Evolutionary conservation across 768 basidiomycete species (phyloP).

Genomic region (Phylloporus sp.): DNA sequence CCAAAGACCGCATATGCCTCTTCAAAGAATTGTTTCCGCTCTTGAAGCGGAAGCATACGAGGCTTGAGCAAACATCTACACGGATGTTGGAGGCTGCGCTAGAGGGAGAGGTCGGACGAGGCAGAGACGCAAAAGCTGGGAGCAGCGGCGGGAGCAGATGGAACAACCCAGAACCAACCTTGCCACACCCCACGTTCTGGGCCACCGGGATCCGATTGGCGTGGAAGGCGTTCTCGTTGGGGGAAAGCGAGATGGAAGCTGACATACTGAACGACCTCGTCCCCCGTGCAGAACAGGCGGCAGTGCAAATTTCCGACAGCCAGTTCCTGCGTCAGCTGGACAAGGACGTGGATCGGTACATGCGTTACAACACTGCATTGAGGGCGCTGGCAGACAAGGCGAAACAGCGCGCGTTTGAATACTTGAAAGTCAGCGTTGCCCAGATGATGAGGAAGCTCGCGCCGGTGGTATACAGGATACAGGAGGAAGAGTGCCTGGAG

Average conservation of each 20-base stretch:
- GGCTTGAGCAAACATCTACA: background rate
- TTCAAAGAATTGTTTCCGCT: constrained; percentile 3
- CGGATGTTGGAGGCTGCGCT: constrained; percentile 4
- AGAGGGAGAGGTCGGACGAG: background rate
- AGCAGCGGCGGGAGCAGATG: background rate
- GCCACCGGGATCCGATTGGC: background rate
- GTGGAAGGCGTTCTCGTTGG: background rate
- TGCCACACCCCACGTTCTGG: background rate
- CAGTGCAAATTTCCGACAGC: constrained; percentile 5
- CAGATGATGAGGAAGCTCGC: constrained; percentile 6
- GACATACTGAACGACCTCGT: constrained; percentile 1
- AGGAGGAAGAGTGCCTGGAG: background rate
- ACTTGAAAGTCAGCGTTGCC: background rate
- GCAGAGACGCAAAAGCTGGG: background rate
- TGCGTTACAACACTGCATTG: background rate
- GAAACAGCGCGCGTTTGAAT: background rate
- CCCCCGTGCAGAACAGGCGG: background rate
- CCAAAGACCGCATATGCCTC: constrained; percentile 14
- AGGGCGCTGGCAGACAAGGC: background rate
- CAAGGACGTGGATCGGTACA: background rate
- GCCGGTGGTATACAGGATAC: constrained; percentile 5
- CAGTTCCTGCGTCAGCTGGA: constrained; percentile 12
- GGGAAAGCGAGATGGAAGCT: background rate
- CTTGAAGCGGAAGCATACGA: background rate
- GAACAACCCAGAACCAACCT: no score